Evolutionary conservation across 495 filamentous ascomycete species (phyloP).

Genomic region (Glonium stellatum): DNA sequence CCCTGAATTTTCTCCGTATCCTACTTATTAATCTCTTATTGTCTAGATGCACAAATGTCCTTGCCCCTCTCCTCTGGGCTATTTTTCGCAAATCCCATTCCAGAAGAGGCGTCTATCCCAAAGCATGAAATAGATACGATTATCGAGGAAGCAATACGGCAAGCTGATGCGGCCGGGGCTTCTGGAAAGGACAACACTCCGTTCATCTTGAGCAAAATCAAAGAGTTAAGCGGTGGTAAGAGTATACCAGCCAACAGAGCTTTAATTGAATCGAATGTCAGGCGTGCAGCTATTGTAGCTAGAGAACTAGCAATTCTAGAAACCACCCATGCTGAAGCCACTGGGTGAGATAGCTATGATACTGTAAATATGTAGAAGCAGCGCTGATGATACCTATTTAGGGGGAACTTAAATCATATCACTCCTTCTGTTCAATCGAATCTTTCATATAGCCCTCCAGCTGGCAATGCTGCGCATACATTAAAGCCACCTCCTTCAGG

Average conservation of each 20-base stretch:
- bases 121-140: constrained; percentile 63
- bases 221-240: constrained; percentile 64
- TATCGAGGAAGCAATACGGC: constrained; percentile 65
- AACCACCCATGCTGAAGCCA: constrained; percentile 21
- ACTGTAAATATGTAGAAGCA: neutral
- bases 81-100: constrained; percentile 83
- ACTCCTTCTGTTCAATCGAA: constrained; percentile 10
- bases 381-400: constrained; percentile 30
- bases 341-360: constrained; percentile 21
- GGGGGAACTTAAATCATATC: constrained; percentile 6
- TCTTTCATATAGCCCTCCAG: neutral
- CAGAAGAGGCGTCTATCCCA: constrained; percentile 60
- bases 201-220: constrained; percentile 75
- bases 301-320: constrained; percentile 64
- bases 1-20: neutral
- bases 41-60: constrained; percentile 54
- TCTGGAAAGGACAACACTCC: constrained; percentile 80
- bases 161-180: constrained; percentile 62
- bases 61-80: constrained; percentile 67
- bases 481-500: constrained; percentile 1
- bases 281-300: constrained; percentile 70
- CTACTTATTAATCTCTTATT: neutral
- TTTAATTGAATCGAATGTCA: constrained; percentile 73
- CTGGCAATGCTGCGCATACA: neutral
- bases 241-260: constrained; percentile 70